Evolutionary conservation across 2,329 filamentous ascomycete genomes (phyloP).

Genomic region (Exophiala phaeomuriformis): DNA sequence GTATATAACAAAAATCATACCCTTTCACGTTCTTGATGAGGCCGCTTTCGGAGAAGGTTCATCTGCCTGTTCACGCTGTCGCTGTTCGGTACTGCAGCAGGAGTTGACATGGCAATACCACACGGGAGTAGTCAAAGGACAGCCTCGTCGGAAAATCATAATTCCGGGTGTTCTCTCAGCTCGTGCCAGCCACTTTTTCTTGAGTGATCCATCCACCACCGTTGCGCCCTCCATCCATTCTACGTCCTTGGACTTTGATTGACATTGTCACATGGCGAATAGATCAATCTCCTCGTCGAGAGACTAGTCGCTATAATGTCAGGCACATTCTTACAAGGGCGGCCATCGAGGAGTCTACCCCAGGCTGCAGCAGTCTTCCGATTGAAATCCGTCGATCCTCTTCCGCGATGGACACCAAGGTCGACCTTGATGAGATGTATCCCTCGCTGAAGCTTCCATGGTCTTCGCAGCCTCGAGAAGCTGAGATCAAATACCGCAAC

Average conservation of each 20-base stretch:
- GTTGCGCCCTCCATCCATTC: neutral
- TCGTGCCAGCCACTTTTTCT: neutral
- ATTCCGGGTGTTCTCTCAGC: neutral
- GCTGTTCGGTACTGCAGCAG: no score
- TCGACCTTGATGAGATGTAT: slow-evolving; percentile 14
- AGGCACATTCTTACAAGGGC: neutral
- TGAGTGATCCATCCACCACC: neutral
- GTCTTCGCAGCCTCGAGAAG: slow-evolving; percentile 14
- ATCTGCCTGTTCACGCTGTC: no score
- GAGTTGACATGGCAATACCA: no score
- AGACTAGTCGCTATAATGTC: neutral
- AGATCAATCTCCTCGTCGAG: no score
- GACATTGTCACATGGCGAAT: no score
- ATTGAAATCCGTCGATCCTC: neutral
- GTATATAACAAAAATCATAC: no score
- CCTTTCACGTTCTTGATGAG: no score
- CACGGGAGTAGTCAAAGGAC: neutral
- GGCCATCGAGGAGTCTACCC: neutral
- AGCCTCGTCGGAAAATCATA: neutral
- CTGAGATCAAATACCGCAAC: slow-evolving; percentile 18
- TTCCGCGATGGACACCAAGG: slow-evolving; percentile 39
- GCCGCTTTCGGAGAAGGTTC: no score
- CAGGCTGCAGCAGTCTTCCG: no score
- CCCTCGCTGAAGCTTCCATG: slow-evolving; percentile 20
- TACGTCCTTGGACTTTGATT: no score